A percentile compares a stretch with the other conserved stretches of the same genome.
Evolutionary conservation across 495 filamentous ascomycete genomes (phyloP).

Genomic region (Trichoderma parareesei): DNA sequence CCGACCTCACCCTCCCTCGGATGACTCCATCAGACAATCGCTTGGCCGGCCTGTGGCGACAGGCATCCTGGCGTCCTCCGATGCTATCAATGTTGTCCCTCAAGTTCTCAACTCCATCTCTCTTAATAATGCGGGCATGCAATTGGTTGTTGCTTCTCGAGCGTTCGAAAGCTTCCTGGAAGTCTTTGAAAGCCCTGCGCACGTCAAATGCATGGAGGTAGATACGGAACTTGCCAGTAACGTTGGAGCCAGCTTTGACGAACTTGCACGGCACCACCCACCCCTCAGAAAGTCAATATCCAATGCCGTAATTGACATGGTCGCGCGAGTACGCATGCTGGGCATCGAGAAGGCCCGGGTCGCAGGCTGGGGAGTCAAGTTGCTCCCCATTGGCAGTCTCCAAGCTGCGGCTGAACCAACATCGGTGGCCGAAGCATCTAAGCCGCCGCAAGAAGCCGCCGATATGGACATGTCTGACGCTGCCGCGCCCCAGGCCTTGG

Average conservation of each 20-base stretch:
- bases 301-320: conserved; percentile 73
- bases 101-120: conserved; percentile 89
- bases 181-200: conserved; percentile 84
- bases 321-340: conserved; percentile 63
- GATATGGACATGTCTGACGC: conserved; percentile 55
- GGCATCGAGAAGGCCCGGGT: conserved; percentile 58
- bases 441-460: conserved; percentile 16
- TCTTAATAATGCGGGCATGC: conserved; percentile 79
- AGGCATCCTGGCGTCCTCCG: conserved; percentile 73
- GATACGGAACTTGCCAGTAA: conserved; percentile 45
- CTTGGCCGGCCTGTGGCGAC: conserved; percentile 46
- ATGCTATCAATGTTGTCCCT: conserved; percentile 80
- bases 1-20: conserved; percentile 36
- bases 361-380: conserved; percentile 66
- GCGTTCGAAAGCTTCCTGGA: conserved; percentile 83
- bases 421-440: neutral
- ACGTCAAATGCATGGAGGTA: conserved; percentile 70
- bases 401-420: conserved; percentile 40
- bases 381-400: conserved; percentile 55
- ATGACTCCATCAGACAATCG: conserved; percentile 31
- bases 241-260: conserved; percentile 82
- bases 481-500: neutral
- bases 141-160: conserved; percentile 75
- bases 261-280: conserved; percentile 90
- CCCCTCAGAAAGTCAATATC: conserved; percentile 69